Evolutionary conservation across 225 moss, liverwort and hornwort species (phyloP).

Genomic region (Pseudisothecium myosuroides): DNA sequence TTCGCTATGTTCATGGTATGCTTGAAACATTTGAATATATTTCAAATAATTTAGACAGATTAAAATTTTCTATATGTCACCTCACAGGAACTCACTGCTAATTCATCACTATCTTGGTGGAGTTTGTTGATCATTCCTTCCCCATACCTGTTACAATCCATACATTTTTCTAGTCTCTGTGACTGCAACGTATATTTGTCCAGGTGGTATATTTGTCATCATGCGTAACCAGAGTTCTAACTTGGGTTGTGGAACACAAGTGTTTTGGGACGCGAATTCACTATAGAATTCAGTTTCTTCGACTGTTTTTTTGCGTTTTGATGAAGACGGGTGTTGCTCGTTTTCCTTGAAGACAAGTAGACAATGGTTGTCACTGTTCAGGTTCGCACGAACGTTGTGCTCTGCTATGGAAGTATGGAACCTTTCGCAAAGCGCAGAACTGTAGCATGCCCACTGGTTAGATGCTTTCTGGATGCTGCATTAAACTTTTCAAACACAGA

Average conservation of each 20-base stretch:
- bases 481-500: neutral
- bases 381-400: neutral
- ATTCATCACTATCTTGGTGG: neutral
- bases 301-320: too few species aligned
- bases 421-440: neutral
- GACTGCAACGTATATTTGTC: too few species aligned
- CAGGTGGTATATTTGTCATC: neutral
- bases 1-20: neutral
- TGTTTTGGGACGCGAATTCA: too few species aligned
- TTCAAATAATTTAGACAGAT: too few species aligned
- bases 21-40: neutral
- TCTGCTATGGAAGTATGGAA: too few species aligned
- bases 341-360: neutral
- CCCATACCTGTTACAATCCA: rapidly evolving
- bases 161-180: too few species aligned
- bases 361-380: neutral
- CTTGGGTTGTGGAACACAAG: too few species aligned
- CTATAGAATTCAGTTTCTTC: too few species aligned
- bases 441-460: too few species aligned
- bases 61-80: neutral
- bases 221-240: neutral
- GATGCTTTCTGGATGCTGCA: neutral
- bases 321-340: neutral
- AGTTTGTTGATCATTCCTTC: neutral
- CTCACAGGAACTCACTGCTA: too few species aligned